A percentile compares a stretch with the other conserved stretches of the same genome.
phyloP scores from a whole-genome alignment of 768 basidiomycete species.

The Dioszegia aurantiaca region DNA sequence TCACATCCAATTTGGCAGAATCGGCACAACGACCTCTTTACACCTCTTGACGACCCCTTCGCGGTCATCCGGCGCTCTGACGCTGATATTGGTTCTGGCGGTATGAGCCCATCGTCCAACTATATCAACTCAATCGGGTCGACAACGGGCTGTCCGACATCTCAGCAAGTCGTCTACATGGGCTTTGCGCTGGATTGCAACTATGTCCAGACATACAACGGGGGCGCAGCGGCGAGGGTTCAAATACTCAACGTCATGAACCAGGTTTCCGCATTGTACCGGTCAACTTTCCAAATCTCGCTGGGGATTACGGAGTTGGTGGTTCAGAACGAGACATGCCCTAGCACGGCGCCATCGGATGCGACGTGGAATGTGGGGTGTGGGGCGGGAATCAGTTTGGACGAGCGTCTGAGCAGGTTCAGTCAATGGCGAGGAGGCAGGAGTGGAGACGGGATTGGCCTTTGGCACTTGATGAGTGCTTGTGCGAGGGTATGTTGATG shows the following conservation, averaged over 20 bases:
- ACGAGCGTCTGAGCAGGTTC: constrained; percentile 71
- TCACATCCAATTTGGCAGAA: constrained; percentile 48
- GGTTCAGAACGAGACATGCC: constrained; percentile 69
- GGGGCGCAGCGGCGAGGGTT: constrained; percentile 64
- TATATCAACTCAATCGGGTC: constrained; percentile 69
- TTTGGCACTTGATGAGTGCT: constrained; percentile 82
- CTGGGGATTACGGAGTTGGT: constrained; percentile 77
- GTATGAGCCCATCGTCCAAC: constrained; percentile 54
- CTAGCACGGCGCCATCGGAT: constrained; percentile 57
- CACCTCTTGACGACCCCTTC: constrained; percentile 10
- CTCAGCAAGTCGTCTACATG: constrained; percentile 72
- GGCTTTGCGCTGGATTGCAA: constrained; percentile 85
- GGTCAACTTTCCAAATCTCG: constrained; percentile 76
- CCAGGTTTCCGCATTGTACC: constrained; percentile 52
- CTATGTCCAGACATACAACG: constrained; percentile 66
- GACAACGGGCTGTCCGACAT: constrained; percentile 67
- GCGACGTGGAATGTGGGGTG: constrained; percentile 77
- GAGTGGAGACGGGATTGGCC: constrained; percentile 69
- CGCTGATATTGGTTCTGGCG: constrained; percentile 18
- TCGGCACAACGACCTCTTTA: constrained; percentile 12
- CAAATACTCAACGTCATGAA: constrained; percentile 79
- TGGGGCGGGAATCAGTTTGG: constrained; percentile 58
- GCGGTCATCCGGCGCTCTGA: constrained; percentile 20
- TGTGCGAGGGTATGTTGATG: constrained; percentile 35
- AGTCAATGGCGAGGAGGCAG: constrained; percentile 75